Conservation (phyloP, 169 alveolate species). For the Eimeria acervulina region DNA sequence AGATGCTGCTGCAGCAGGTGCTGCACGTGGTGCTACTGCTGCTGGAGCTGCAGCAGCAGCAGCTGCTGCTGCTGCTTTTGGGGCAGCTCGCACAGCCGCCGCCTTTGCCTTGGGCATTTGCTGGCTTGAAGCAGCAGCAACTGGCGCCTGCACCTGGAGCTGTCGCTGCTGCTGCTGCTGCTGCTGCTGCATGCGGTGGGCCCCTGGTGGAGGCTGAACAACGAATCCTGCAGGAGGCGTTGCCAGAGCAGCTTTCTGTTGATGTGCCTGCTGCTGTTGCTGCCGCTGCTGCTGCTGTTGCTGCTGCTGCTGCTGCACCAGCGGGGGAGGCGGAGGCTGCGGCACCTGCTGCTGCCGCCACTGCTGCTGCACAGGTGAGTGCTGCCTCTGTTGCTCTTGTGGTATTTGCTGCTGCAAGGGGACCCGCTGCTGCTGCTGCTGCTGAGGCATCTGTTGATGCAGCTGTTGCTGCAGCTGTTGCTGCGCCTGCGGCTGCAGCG, state of each 20-base stretch:
- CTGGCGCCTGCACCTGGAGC: neutral
- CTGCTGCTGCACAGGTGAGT: neutral
- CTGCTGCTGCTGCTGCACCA: conserved; percentile 11
- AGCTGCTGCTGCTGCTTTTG: neutral
- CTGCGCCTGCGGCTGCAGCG: too few species aligned
- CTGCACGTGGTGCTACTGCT: neutral
- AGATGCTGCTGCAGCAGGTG: neutral
- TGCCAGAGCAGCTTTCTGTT: neutral
- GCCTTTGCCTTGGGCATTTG: neutral
- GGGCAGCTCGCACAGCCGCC: neutral
- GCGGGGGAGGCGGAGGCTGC: neutral
- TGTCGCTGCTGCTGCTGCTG: too few species aligned
- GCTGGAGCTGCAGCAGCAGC: neutral
- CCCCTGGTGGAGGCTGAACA: neutral
- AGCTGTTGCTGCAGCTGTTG: too few species aligned
- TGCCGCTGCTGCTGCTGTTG: conserved; percentile 48
- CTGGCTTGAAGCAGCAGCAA: neutral
- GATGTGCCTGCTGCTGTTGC: conserved; percentile 48
- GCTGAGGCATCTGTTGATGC: too few species aligned
- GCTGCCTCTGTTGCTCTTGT: neutral
- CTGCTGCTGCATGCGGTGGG: neutral
- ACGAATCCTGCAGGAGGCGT: neutral
- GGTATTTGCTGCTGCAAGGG: neutral
- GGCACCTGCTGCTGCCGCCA: neutral
- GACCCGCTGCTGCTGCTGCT: too few species aligned